These are phyloP conservation scores for Backusella mclennaniae DNA, from an alignment of 192 early-diverging fungal genomes.

Conservation along the genomic window DNA sequence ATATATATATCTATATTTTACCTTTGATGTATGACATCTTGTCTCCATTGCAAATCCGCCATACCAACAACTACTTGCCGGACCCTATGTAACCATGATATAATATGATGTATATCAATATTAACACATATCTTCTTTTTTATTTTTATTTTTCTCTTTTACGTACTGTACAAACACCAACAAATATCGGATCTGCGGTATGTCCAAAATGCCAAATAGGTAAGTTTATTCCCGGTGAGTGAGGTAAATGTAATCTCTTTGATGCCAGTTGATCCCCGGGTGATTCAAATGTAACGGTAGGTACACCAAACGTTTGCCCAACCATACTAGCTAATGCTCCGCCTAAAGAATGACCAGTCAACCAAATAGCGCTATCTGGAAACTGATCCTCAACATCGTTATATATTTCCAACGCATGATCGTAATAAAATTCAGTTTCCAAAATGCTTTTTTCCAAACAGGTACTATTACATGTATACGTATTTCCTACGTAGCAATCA, in stretches of 20 bases:
- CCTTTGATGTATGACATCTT: constrained; percentile 79
- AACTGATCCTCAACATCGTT: constrained; percentile 67
- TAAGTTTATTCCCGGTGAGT: constrained; percentile 47
- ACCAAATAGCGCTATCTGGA: constrained; percentile 69
- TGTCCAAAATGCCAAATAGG: constrained; percentile 92
- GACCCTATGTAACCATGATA: constrained; percentile 23
- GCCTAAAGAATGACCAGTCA: constrained; percentile 85
- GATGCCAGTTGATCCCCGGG: constrained; percentile 84
- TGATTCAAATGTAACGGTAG: constrained; percentile 78
- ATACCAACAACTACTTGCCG: constrained; percentile 61
- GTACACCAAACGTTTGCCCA: constrained; percentile 81
- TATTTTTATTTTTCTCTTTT: not conserved
- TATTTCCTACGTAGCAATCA: constrained; percentile 66
- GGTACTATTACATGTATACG: constrained; percentile 53
- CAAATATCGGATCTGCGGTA: constrained; percentile 87
- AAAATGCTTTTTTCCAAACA: constrained; percentile 60
- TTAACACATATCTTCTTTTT: not conserved
- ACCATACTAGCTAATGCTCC: constrained; percentile 69
- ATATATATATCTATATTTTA: not conserved
- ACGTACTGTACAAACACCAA: constrained; percentile 71
- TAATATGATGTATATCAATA: too few species aligned
- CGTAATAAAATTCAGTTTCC: constrained; percentile 58
- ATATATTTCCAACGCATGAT: constrained; percentile 58
- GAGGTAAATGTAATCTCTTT: constrained; percentile 72
- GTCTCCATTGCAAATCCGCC: constrained; percentile 81